Evolutionary conservation across 2,329 filamentous ascomycete genomes (phyloP).

Genomic region (Penicillium sp.): DNA sequence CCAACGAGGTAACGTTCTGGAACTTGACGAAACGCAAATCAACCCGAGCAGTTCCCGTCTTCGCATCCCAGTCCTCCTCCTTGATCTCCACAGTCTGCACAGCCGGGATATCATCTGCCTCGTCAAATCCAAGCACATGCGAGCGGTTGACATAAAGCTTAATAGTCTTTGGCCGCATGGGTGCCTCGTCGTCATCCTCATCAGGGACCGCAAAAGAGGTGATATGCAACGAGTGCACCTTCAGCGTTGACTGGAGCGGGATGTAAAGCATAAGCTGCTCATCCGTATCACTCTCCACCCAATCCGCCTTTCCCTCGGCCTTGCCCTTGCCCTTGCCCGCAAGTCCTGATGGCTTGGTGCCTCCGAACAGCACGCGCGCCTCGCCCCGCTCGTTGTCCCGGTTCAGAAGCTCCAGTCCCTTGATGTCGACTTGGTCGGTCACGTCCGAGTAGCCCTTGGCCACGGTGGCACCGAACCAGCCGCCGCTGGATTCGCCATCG

Average conservation of each 20-base stretch:
- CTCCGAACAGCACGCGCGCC: constrained; percentile 73
- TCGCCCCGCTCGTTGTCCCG: constrained; percentile 73
- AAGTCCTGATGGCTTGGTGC: constrained; percentile 64
- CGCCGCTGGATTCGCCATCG: constrained; percentile 43
- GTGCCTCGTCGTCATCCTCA: constrained; percentile 66
- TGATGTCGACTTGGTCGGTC: constrained; percentile 75
- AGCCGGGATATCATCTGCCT: constrained; percentile 81
- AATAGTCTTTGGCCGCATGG: constrained; percentile 78
- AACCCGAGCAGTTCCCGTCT: constrained; percentile 70
- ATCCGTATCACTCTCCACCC: constrained; percentile 94
- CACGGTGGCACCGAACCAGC: constrained; percentile 73
- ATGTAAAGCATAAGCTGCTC: constrained; percentile 93
- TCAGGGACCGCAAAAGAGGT: constrained; percentile 70
- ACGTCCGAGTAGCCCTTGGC: constrained; percentile 83
- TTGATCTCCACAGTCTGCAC: constrained; percentile 78
- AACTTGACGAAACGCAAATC: constrained; percentile 92
- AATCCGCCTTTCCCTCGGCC: constrained; percentile 63
- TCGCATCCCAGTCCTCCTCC: constrained; percentile 74
- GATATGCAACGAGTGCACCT: constrained; percentile 83
- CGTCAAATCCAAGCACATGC: constrained; percentile 90
- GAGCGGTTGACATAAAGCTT: constrained; percentile 85
- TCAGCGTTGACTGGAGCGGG: constrained; percentile 83
- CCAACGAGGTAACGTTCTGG: constrained; percentile 84
- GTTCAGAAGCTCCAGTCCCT: constrained; percentile 84
- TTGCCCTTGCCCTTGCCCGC: constrained; percentile 36